Base-by-base conservation (phyloP, 2,329 filamentous ascomycete species). In the Phialemoniopsis sp. region DNA sequence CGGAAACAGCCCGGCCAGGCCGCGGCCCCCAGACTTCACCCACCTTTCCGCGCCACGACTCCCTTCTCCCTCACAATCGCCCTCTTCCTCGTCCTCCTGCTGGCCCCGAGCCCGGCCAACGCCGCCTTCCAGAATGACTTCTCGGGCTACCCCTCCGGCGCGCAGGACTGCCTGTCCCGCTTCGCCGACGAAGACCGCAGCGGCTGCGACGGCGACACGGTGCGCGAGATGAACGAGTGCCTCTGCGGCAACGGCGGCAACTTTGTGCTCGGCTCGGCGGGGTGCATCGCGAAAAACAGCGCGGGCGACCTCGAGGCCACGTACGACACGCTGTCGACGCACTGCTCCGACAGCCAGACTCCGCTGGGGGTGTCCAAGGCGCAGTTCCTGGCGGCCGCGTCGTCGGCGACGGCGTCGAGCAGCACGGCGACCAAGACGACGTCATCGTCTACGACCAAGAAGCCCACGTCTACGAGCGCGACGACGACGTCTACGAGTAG, bases 231-330 rank as follows among this genome's bases (percentile, higher is more conserved):
- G 44, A 77, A 78, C 47, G 38, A 51, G 3, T 78, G 74, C 38
- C 59, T 77, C 3, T 78, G 74, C 50, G 52, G 54, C 44, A 74
- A 77, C 45, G 56, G 60, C 26, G 67, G 67, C 39, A 58, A 66
- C 46, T 78, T 77, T 51, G 57, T 77, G 43, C 67, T 63, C 15
- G 60, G 62, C 28, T 50, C 69, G 3, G 74, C 73, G 3, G 47
- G 45, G 12, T 78, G 74, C 45, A 51, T 78, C 12, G 70, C 65
- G 8, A 42, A 49, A 13, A 29, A 50, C 4, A 61, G 59, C 32
- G 49, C 54, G 1, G 47, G 16, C 16, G 67, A 75, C 33, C 46
- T 76, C 6, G 44, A 55, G 13, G 40, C 51, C 13, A 68, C 72
- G 13, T 78, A 72, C 47, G 49, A 55, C 7, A 68, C 56, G 4